phyloP scores from a whole-genome alignment of 768 basidiomycete genomes.

The Lepiota venenata region DNA sequence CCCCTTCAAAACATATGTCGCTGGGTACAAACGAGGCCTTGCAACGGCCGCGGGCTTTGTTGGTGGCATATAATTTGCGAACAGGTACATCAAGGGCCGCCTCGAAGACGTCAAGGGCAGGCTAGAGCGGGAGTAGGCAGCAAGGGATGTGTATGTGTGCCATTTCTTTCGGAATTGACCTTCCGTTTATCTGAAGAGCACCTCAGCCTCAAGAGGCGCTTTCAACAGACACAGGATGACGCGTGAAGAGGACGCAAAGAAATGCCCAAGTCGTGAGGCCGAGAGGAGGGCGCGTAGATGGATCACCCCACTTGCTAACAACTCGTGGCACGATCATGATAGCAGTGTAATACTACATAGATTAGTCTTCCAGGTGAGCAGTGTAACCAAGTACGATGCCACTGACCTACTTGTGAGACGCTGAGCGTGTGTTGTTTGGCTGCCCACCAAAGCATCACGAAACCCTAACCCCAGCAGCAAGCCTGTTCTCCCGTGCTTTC shows the following conservation, averaged over 20 bases:
- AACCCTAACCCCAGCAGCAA: constrained; percentile 9
- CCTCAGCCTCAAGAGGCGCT: constrained; percentile 64
- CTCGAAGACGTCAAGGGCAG: constrained; percentile 62
- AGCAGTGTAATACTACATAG: no score
- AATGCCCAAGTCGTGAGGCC: no score
- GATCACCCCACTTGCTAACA: no score
- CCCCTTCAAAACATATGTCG: constrained; percentile 34
- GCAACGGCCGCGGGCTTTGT: constrained; percentile 46
- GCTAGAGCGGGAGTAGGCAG: constrained; percentile 55
- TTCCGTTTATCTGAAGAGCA: background rate
- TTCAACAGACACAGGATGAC: constrained; percentile 72
- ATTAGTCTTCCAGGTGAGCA: no score
- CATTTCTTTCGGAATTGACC: background rate
- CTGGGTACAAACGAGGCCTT: constrained; percentile 43
- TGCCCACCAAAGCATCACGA: background rate
- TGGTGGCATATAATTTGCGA: constrained; percentile 62
- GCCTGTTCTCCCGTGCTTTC: constrained; percentile 3
- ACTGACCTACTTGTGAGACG: constrained; percentile 13
- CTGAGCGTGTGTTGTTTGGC: constrained; percentile 1
- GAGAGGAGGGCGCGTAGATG: no score
- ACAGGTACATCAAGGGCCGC: constrained; percentile 55
- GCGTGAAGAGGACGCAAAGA: no score
- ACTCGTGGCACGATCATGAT: no score
- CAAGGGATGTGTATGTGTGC: constrained; percentile 63
- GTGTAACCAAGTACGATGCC: no score